Evolutionary conservation across 108 stramenopile genomes (phyloP).

Genomic region (Cyclostephanos invisitatus): DNA sequence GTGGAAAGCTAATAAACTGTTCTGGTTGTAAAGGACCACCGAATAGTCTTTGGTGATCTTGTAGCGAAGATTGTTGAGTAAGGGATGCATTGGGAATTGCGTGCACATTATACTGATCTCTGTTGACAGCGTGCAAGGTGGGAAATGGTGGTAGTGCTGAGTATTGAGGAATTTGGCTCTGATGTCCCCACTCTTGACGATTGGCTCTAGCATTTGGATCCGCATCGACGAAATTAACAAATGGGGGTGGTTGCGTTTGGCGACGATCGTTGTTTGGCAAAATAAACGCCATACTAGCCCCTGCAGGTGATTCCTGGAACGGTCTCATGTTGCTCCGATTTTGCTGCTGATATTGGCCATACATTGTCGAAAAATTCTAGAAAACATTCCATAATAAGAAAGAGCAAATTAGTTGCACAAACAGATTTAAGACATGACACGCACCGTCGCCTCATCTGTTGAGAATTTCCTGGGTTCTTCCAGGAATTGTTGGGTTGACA

Average conservation of each 20-base stretch:
- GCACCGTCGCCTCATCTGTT: slow-evolving; percentile 17
- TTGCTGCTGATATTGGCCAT: slow-evolving; percentile 26
- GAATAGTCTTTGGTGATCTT: slow-evolving; percentile 10
- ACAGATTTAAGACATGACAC: slow-evolving; percentile 8
- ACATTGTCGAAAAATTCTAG: slow-evolving; percentile 29
- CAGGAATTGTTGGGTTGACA: slow-evolving; percentile 9
- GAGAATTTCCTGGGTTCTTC: slow-evolving; percentile 2
- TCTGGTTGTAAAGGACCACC: slow-evolving; percentile 16
- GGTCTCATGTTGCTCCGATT: slow-evolving; percentile 15
- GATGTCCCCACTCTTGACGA: slow-evolving; percentile 34
- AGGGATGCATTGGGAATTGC: slow-evolving; percentile 18
- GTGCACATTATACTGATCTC: slow-evolving; percentile 20
- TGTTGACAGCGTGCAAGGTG: slow-evolving; percentile 3
- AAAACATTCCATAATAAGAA: slow-evolving; percentile 1
- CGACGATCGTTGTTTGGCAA: slow-evolving; percentile 19
- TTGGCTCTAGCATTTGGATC: slow-evolving; percentile 17
- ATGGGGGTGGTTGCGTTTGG: slow-evolving; percentile 7
- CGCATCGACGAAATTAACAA: slow-evolving; percentile 8
- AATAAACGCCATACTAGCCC: slow-evolving; percentile 4
- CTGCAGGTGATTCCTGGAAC: slow-evolving; percentile 22
- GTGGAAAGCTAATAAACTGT: slow-evolving; percentile 21
- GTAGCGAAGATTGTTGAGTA: slow-evolving; percentile 11
- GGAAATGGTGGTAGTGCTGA: slow-evolving; percentile 31
- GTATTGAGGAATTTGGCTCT: slow-evolving; percentile 28
- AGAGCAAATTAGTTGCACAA: not conserved